Percentiles rank a stretch among this genome's conserved stretches.
Conservation (phyloP, 1,284 basidiomycete species). For the Blastosporella zonata region DNA sequence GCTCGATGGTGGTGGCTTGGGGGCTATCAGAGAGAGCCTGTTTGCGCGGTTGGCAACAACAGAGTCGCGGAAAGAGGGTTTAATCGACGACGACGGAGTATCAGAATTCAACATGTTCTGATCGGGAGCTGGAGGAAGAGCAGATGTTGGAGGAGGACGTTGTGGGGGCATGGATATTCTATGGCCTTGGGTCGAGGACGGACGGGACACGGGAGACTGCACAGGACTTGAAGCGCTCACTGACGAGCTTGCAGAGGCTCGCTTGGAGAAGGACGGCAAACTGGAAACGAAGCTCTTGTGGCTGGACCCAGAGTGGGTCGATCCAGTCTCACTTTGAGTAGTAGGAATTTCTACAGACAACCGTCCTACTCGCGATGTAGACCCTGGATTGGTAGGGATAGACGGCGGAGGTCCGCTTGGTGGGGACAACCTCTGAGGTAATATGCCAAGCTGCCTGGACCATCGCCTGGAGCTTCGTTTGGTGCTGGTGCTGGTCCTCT, state of each 20-base stretch:
- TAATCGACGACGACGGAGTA: slow-evolving; percentile 29
- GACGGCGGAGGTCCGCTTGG: slow-evolving; percentile 57
- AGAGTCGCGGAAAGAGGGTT: slow-evolving; percentile 51
- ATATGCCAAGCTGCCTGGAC: slow-evolving; percentile 50
- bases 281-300: slow-evolving; percentile 47
- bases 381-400: slow-evolving; percentile 31
- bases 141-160: slow-evolving; percentile 63
- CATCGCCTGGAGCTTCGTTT: slow-evolving; percentile 45
- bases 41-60: slow-evolving; percentile 49
- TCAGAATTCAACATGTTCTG: slow-evolving; percentile 27
- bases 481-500: slow-evolving; percentile 38
- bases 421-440: slow-evolving; percentile 54
- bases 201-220: slow-evolving; percentile 36
- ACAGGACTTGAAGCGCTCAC: slow-evolving; percentile 48
- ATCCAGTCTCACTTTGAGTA: slow-evolving; percentile 44
- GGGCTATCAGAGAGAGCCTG: slow-evolving; percentile 59
- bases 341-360: slow-evolving; percentile 33
- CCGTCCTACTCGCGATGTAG: slow-evolving; percentile 14
- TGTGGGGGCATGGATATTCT: slow-evolving; percentile 63
- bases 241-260: slow-evolving; percentile 55
- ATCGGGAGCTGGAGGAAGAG: slow-evolving; percentile 63
- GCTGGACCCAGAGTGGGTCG: slow-evolving; percentile 39
- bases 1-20: slow-evolving; percentile 56
- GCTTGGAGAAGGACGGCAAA: slow-evolving; percentile 55
- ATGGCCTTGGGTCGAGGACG: slow-evolving; percentile 46